phyloP scores from a whole-genome alignment of 768 basidiomycete species.

The Clitopilus passeckerianus region DNA sequence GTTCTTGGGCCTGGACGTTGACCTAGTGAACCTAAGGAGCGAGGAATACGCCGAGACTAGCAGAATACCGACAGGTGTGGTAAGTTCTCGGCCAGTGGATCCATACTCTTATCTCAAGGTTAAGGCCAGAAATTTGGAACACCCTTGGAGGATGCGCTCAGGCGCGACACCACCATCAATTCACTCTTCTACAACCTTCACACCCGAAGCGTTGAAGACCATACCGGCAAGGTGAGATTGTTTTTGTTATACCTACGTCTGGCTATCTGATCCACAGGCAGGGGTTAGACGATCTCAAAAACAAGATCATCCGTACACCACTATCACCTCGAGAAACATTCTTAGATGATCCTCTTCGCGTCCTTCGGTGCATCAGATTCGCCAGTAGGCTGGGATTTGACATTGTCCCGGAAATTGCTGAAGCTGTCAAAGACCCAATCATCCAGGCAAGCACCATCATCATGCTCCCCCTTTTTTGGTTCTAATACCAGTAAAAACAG shows the following conservation, averaged over 20 bases:
- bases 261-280: constrained; percentile 19
- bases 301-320: constrained; percentile 84
- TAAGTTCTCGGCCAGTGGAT: constrained; percentile 31
- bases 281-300: constrained; percentile 81
- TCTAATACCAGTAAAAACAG: constrained; percentile 28
- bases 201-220: constrained; percentile 79
- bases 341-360: constrained; percentile 87
- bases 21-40: constrained; percentile 90
- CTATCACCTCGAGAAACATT: constrained; percentile 86
- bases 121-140: constrained; percentile 77
- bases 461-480: no score
- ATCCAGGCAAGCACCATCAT: constrained; percentile 49
- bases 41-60: constrained; percentile 88
- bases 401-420: constrained; percentile 62
- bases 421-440: constrained; percentile 51
- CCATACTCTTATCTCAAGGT: background rate
- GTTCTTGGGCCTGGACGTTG: constrained; percentile 77
- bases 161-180: constrained; percentile 95
- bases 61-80: constrained; percentile 85
- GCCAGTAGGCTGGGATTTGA: constrained; percentile 86
- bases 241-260: background rate
- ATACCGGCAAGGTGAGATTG: constrained; percentile 61
- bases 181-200: constrained; percentile 96
- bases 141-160: constrained; percentile 82
- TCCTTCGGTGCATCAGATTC: constrained; percentile 89